A percentile compares a stretch with the other conserved stretches of the same genome.
phyloP scores from a whole-genome alignment of 768 basidiomycete genomes.

The Kwoniella sp. region DNA sequence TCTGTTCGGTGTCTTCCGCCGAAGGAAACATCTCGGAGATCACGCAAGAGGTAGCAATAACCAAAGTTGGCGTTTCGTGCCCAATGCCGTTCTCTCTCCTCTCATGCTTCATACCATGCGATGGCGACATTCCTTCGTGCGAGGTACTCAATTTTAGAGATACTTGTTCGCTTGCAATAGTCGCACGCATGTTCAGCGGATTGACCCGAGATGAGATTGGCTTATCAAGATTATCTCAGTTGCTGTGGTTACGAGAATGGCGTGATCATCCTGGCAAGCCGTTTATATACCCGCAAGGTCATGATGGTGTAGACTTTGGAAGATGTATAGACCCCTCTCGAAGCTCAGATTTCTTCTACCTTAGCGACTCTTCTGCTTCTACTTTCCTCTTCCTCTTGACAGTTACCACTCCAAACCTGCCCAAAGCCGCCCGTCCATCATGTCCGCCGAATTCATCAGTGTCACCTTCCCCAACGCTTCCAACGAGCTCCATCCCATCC shows the following conservation, averaged over 20 bases:
- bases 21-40: neutral
- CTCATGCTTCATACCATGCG: no score
- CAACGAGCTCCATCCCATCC: constrained; percentile 36
- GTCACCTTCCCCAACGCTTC: constrained; percentile 40
- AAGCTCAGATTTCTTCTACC: no score
- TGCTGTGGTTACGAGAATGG: neutral
- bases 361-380: neutral
- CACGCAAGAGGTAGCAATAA: constrained; percentile 1
- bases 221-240: neutral
- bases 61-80: neutral
- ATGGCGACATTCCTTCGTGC: no score
- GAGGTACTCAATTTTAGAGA: neutral
- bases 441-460: constrained; percentile 42
- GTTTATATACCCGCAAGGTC: no score
- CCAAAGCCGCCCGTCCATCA: constrained; percentile 8
- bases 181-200: neutral
- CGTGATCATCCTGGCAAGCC: neutral
- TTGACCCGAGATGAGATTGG: neutral
- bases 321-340: no score
- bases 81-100: no score
- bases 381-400: neutral
- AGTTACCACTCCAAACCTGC: neutral
- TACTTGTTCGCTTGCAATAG: neutral
- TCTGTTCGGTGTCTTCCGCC: no score
- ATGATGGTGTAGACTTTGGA: no score